phyloP scores from a whole-genome alignment of 2,329 filamentous ascomycete genomes.

The Ophiostoma quercus region DNA sequence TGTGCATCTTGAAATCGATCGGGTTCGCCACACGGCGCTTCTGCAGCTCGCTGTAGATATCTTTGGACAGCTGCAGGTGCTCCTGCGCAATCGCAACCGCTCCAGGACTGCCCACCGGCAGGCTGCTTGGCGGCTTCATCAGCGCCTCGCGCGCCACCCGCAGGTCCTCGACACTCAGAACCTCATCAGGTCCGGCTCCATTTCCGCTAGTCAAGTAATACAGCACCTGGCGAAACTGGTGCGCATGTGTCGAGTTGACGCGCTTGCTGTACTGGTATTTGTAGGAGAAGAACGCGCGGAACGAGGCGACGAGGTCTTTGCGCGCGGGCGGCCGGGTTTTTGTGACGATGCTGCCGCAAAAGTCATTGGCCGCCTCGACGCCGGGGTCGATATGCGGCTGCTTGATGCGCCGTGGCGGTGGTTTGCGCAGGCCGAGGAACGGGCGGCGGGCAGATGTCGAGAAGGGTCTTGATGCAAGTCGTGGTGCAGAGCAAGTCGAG shows the following conservation, averaged over 20 bases:
- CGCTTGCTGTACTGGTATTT: constrained; percentile 45
- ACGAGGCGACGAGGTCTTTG: constrained; percentile 60
- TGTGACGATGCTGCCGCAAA: constrained; percentile 58
- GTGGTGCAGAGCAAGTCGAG: neutral
- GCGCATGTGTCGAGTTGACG: constrained; percentile 62
- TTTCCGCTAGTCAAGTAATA: constrained; percentile 40
- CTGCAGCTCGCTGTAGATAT: constrained; percentile 37
- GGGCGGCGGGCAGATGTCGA: constrained; percentile 39
- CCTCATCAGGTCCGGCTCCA: constrained; percentile 22
- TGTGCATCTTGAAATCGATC: constrained; percentile 40
- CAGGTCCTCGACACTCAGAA: constrained; percentile 40
- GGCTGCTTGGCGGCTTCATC: constrained; percentile 11
- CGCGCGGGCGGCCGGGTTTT: constrained; percentile 59
- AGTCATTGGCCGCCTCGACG: constrained; percentile 64
- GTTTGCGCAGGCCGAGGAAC: constrained; percentile 59
- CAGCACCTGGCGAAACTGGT: constrained; percentile 49
- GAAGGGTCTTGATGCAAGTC: constrained; percentile 4
- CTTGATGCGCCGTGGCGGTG: constrained; percentile 55
- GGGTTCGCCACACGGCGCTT: constrained; percentile 27
- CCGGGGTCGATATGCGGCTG: constrained; percentile 63
- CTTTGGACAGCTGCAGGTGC: constrained; percentile 45
- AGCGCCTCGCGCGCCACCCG: constrained; percentile 39
- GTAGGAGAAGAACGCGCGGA: constrained; percentile 57
- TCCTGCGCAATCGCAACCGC: constrained; percentile 29
- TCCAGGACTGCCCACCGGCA: neutral